Evolutionary conservation across 192 early-diverging fungal genomes (phyloP).

Genomic region (Podila epigama): DNA sequence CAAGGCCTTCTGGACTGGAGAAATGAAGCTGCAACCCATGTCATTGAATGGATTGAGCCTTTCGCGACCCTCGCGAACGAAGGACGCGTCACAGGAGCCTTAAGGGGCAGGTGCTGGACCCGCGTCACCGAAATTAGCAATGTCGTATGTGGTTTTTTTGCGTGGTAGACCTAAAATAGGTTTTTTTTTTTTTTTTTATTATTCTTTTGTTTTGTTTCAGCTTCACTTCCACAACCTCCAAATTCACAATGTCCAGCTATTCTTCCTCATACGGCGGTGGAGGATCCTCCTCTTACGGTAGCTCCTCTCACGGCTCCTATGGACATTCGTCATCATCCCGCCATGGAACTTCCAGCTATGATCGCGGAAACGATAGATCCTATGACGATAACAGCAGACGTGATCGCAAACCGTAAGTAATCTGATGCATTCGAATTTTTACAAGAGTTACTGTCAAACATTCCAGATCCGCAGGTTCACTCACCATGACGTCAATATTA

Average conservation of each 20-base stretch:
- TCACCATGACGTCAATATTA: too few relatives aligned
- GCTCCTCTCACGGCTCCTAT: constrained; percentile 34
- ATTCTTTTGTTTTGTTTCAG: not conserved
- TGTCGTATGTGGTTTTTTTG: too few relatives aligned
- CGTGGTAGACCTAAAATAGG: too few relatives aligned
- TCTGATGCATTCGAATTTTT: not conserved
- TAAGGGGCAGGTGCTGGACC: not conserved
- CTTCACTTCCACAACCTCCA: not conserved
- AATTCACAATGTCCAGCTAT: constrained; percentile 23
- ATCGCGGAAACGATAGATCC: constrained; percentile 65
- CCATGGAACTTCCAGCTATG: constrained; percentile 30
- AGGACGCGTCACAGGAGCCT: not conserved
- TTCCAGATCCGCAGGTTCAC: too few relatives aligned
- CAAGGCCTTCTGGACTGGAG: not conserved
- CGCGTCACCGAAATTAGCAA: too few relatives aligned
- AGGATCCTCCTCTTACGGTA: constrained; percentile 23
- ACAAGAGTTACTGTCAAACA: not conserved
- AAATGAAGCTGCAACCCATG: too few relatives aligned
- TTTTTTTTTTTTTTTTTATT: not conserved
- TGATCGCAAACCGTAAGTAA: constrained; percentile 65
- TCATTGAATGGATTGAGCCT: too few relatives aligned
- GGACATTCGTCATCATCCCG: constrained; percentile 24
- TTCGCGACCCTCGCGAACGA: too few relatives aligned
- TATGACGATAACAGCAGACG: constrained; percentile 71
- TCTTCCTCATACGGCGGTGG: constrained; percentile 33